Conservation (phyloP, 257 asterid genomes). For the Craterostigma plantagineum region DNA sequence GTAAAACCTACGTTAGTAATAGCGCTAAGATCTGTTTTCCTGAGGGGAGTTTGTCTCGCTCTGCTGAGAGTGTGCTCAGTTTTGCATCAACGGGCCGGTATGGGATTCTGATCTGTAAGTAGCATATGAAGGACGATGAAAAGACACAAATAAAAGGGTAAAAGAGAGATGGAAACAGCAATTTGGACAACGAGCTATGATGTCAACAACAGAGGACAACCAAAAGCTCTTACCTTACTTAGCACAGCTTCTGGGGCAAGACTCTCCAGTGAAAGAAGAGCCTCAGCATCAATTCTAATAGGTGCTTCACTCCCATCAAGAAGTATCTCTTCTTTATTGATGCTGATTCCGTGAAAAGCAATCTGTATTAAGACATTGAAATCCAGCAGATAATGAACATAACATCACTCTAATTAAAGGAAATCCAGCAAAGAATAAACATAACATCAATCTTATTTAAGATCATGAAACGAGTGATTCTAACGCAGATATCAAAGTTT, state of each 20-base stretch:
- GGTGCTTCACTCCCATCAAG: constrained; percentile 98
- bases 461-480: constrained; percentile 3
- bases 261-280: constrained; percentile 71
- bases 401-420: too few species aligned
- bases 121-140: constrained; percentile 6
- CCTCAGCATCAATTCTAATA: constrained; percentile 61
- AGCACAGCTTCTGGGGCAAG: constrained; percentile 74
- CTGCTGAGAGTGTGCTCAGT: constrained; percentile 59
- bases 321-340: constrained; percentile 53
- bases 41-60: constrained; percentile 83
- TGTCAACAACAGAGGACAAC: constrained; percentile 1
- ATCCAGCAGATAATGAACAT: too few species aligned
- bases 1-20: constrained; percentile 50
- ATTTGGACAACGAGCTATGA: neutral
- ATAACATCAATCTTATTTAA: neutral
- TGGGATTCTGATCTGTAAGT: constrained; percentile 65
- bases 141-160: constrained; percentile 4
- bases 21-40: constrained; percentile 79
- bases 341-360: constrained; percentile 70
- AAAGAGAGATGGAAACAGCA: constrained; percentile 4
- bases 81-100: constrained; percentile 79
- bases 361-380: constrained; percentile 31
- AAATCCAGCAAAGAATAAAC: constrained; percentile 8
- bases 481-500: too few species aligned
- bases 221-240: constrained; percentile 41